phyloP scores from a whole-genome alignment of 192 early-diverging fungal species.

The Oehlia diaphana region DNA sequence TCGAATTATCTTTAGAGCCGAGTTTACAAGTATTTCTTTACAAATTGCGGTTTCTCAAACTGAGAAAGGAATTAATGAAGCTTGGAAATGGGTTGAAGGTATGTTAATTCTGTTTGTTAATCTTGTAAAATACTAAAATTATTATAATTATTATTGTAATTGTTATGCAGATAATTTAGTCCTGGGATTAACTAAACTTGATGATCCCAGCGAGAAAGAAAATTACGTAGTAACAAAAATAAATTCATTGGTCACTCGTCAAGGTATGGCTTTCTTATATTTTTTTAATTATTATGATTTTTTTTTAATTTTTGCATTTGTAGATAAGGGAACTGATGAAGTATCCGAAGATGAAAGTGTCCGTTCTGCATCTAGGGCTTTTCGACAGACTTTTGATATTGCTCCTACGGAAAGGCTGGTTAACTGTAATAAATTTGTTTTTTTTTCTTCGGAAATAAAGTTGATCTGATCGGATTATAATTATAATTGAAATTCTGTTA shows the following conservation, averaged over 20 bases:
- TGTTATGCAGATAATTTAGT: slow-evolving; percentile 69
- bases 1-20: slow-evolving; percentile 78
- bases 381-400: slow-evolving; percentile 85
- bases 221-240: slow-evolving; percentile 91
- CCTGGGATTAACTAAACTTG: slow-evolving; percentile 67
- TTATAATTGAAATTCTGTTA: not conserved
- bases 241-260: slow-evolving; percentile 78
- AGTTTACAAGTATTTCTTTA: slow-evolving; percentile 57
- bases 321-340: slow-evolving; percentile 77
- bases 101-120: not conserved
- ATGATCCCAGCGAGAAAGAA: slow-evolving; percentile 77
- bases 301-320: not conserved
- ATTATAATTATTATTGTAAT: not conserved
- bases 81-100: slow-evolving; percentile 91
- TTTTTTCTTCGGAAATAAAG: not conserved
- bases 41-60: slow-evolving; percentile 85
- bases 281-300: slow-evolving; percentile 2
- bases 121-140: slow-evolving; percentile 1
- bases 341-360: slow-evolving; percentile 84
- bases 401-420: slow-evolving; percentile 83
- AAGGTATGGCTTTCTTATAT: slow-evolving; percentile 47
- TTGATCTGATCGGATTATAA: not conserved
- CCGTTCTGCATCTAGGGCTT: slow-evolving; percentile 82
- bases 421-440: slow-evolving; percentile 60
- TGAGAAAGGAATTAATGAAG: slow-evolving; percentile 77